Base-by-base conservation (phyloP, 805 yeast genomes). In the Candida cerambycidarum region DNA sequence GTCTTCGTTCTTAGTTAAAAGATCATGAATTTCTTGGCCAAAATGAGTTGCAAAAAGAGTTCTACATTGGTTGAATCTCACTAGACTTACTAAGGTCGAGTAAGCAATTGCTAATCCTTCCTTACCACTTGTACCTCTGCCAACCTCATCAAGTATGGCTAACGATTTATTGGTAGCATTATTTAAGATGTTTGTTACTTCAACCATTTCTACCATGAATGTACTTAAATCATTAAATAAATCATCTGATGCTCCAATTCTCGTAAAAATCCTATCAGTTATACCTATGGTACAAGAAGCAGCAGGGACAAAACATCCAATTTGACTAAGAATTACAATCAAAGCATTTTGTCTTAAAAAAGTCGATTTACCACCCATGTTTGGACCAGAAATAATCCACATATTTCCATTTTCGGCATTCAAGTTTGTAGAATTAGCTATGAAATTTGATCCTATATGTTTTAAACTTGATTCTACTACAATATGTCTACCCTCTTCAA, bases 21-120 rank as follows among this genome's bases (percentile, higher is more conserved):
- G 54, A 0, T 56, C 47, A n/a, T 72, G 56, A 12, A 70, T 48
- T 39, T 70, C 76, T 16, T 46, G 54, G 1, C 74, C 76, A 62
- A 82, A 89, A 68, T 89, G 97, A 0, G 97, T 89, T 1, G 97
- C 96, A 70, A 89, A 89, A n/a, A 89, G 64, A 0, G 90, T 73
- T 18, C 92, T 72, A 53, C 93, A 83, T 51, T 76, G 69, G 50
- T 82, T 85, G 3, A 59, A 58, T 15, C 65, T 59, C 11, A 78
- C 51, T 42, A 89, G 62, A 54, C 81, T 77, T 30, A 76, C 60
- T 37, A 89, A 61, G 0, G 90, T 75, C 0, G 95, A 90, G 66
- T 71, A 87, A 1, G 97, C 95, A 42, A 89, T 81, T 1, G 96
- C 85, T 3, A 85, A 69, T 1, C 97, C 97, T 63, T 89, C 97